Conservation (phyloP, 345 rosid species). For the Salix koriyanagi region DNA sequence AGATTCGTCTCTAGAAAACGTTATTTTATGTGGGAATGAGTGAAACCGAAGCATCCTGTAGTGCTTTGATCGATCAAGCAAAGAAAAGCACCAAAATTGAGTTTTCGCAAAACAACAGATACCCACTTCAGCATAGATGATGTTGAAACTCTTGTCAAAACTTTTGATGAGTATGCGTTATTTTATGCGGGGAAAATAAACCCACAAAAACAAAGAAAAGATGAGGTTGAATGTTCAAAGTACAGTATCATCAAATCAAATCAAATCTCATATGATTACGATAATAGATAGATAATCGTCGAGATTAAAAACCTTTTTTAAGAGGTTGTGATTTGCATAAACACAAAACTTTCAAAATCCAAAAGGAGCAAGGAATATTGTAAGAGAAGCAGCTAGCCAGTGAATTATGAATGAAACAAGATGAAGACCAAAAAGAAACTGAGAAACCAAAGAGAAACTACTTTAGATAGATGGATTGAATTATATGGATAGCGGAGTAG, state of each 20-base stretch:
- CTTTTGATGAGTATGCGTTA: slow-evolving; percentile 26
- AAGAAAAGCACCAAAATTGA: slow-evolving; percentile 25
- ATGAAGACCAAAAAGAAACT: neutral
- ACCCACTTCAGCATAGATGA: slow-evolving; percentile 32
- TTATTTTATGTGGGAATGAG: slow-evolving; percentile 37
- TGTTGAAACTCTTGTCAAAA: neutral
- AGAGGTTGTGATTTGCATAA: neutral
- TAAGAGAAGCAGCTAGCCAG: neutral
- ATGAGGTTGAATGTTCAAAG: neutral
- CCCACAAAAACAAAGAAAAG: neutral
- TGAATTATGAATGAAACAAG: neutral
- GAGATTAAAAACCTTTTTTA: neutral
- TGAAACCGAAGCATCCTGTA: slow-evolving; percentile 33
- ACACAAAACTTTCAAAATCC: neutral
- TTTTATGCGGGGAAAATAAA: slow-evolving; percentile 42
- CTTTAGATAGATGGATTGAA: neutral
- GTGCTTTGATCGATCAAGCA: slow-evolving; percentile 35
- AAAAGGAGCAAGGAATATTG: neutral
- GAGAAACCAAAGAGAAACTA: neutral
- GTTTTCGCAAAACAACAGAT: slow-evolving; percentile 23
- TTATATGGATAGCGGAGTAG: neutral
- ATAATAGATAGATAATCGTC: neutral
- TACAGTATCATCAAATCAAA: neutral
- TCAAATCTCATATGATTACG: neutral
- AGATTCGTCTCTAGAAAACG: neutral